These are phyloP conservation scores for Prunus davidiana DNA, from an alignment of 306 rosid species.

Conservation along the genomic window DNA sequence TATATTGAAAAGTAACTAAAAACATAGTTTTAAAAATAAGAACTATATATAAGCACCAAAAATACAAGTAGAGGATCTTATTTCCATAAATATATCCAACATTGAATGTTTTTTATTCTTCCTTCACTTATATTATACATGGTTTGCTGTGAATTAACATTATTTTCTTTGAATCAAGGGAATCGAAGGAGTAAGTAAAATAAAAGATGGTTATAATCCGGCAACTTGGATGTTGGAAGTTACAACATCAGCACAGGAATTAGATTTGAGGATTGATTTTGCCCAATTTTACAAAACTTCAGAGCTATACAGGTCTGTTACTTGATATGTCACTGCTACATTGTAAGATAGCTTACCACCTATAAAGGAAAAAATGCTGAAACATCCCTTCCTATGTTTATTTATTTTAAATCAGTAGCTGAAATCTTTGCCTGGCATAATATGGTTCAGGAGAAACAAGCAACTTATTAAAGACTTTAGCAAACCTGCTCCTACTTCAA, in stretches of 20 bases:
- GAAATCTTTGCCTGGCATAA: neutral
- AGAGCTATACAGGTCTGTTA: constrained; percentile 36
- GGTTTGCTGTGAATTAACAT: neutral
- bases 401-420: neutral
- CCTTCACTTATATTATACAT: neutral
- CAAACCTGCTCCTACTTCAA: constrained; percentile 47
- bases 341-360: neutral
- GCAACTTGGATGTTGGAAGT: constrained; percentile 62
- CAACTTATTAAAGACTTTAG: constrained; percentile 48
- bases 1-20: too few species aligned
- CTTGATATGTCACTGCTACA: neutral
- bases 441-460: constrained; percentile 57
- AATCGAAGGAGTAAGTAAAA: constrained; percentile 32
- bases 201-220: constrained; percentile 41
- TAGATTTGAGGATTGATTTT: constrained; percentile 40
- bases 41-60: too few species aligned
- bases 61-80: neutral
- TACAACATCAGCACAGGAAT: constrained; percentile 40
- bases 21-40: too few species aligned
- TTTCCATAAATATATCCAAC: neutral
- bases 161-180: constrained; percentile 23
- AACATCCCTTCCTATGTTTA: neutral
- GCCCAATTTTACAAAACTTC: constrained; percentile 32
- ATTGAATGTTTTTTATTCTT: too few species aligned
- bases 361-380: neutral